phyloP scores from a whole-genome alignment of 2,329 filamentous ascomycete species.

The Didymella pomorum region DNA sequence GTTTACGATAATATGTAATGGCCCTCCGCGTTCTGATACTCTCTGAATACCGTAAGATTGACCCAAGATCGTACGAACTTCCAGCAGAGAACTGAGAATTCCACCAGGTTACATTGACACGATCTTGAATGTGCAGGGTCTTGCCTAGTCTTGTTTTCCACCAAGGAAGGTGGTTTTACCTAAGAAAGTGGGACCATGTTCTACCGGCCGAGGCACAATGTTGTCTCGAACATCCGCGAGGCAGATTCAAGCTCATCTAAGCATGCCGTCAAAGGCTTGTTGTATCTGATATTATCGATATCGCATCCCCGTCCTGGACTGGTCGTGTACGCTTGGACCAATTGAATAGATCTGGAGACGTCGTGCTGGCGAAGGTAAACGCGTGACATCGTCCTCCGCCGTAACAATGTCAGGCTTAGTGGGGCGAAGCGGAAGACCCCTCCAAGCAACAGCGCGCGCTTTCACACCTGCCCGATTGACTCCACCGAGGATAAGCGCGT shows the following conservation, averaged over 20 bases:
- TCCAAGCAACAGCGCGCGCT: constrained; percentile 17
- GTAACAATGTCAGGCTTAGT: constrained; percentile 20
- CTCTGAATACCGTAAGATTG: background rate
- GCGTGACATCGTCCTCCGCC: constrained; percentile 16
- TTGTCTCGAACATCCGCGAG: background rate
- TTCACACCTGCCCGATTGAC: constrained; percentile 45
- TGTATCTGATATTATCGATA: background rate
- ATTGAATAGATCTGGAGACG: background rate
- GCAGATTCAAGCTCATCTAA: constrained; percentile 14
- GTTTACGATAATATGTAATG: background rate
- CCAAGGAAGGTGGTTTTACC: constrained; percentile 11
- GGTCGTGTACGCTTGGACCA: constrained; percentile 20
- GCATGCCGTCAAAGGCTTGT: constrained; percentile 14
- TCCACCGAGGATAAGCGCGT: constrained; percentile 45
- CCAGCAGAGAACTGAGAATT: background rate
- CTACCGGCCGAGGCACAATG: constrained; percentile 16
- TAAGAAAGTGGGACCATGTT: constrained; percentile 20
- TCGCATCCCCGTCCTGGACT: background rate
- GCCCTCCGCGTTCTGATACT: background rate
- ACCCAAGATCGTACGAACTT: background rate
- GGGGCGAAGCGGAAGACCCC: constrained; percentile 22
- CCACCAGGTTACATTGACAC: constrained; percentile 2
- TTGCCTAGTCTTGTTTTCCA: constrained; percentile 15
- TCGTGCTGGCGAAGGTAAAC: constrained; percentile 7
- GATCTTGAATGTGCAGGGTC: constrained; percentile 10